Base-by-base conservation (phyloP, 441 rosid genomes). In the Viola pubescens region DNA sequence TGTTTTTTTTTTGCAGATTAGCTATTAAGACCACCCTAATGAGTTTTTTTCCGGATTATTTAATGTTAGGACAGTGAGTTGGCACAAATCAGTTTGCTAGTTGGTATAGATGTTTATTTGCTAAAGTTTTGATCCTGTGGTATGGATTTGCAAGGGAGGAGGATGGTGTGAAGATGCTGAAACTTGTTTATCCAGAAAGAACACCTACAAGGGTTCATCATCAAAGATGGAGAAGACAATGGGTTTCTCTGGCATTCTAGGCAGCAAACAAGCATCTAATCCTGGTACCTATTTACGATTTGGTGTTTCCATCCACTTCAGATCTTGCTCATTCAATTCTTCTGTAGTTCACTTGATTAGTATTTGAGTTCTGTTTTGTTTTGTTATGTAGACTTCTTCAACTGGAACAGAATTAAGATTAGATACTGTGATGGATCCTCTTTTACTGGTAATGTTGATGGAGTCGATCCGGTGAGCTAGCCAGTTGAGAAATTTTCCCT, bases 381-480 rank as follows among this genome's bases (percentile, higher is more conserved):
- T 73, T 37, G 58, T 54, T 50, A 46, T 79, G 40, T 65, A 94
- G 99, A 94, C 60, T 90, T 88, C 52, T 82, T 85, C 74, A 88
- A 94, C 64, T 94, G 97, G 97, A 94, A 94, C 61, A 79, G 95
- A 77, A 75, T 94, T 48, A 87, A 94, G 70, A 76, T 94, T 61
- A 75, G 87, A 75, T 94, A 94, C 71, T 94, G 97, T 38, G 97
- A 94, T 46, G 97, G 96, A 2, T 75, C 99, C 64, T 90, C 99
- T 0, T 90, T 88, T 57, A 90, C 95, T 14, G 97, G 99, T 41
- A 95, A 94, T 73, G 87, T 88, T 4, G 82, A 78, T 69, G 80
- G 78, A 41, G 91, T 88, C 54, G 81, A 85, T 62, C 82, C 85
- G 6, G 96, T 92, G 73, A 81, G 87, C 69, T 70, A 11, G 87